Evolutionary conservation across 176 grass and related monocot genomes (phyloP).

Genomic region (Oryza officinalis): DNA sequence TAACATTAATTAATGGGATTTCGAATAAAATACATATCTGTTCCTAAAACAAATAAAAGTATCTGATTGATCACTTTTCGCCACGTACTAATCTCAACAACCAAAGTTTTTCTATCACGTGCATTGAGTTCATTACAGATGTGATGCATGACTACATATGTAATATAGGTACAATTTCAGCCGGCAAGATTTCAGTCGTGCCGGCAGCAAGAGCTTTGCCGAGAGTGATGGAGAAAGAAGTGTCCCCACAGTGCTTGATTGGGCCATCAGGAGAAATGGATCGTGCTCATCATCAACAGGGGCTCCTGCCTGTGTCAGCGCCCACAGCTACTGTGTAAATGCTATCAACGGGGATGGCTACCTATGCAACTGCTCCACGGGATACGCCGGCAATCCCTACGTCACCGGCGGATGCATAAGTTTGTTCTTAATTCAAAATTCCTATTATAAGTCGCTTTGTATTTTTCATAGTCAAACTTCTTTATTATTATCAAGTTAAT

Average conservation of each 20-base stretch:
- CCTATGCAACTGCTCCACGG: slow-evolving; percentile 2
- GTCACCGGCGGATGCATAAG: slow-evolving; percentile 10
- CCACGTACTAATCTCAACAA: too few relatives aligned
- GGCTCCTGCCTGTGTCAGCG: slow-evolving; percentile 17
- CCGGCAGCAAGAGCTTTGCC: background rate
- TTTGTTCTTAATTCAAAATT: background rate
- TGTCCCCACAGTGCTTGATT: slow-evolving; percentile 31
- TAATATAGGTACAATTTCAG: background rate
- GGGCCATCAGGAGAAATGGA: slow-evolving; percentile 18
- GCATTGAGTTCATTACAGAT: background rate
- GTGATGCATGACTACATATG: too few relatives aligned
- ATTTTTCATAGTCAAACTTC: fast-evolving
- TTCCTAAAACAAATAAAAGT: too few relatives aligned
- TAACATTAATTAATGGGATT: too few relatives aligned
- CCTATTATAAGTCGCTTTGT: fast-evolving
- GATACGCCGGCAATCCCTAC: slow-evolving; percentile 53
- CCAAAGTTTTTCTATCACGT: too few relatives aligned
- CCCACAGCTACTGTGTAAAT: background rate
- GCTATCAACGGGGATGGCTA: background rate
- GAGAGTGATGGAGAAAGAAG: too few relatives aligned
- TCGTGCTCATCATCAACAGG: background rate
- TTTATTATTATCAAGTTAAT: too few relatives aligned
- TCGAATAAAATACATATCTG: too few relatives aligned
- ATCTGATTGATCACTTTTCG: too few relatives aligned
- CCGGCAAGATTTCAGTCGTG: background rate